Evolutionary conservation across 768 basidiomycete genomes (phyloP), one percentile per base, ranked within the genome.

Genomic region (Sporobolomyces phaffii): DNA sequence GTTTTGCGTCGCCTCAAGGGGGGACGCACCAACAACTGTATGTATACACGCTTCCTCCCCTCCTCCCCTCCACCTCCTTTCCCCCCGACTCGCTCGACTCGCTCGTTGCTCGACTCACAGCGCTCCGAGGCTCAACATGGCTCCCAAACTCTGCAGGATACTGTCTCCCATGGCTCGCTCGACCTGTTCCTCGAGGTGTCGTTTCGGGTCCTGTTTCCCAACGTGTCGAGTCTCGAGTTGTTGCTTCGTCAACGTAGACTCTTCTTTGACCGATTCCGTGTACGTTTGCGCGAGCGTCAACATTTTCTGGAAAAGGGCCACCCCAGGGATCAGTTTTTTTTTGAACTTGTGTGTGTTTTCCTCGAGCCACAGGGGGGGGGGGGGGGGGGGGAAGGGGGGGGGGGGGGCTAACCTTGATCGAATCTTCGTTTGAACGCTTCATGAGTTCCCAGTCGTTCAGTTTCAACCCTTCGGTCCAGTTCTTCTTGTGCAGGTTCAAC

Each of bases 261-360:
- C 96, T 78, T 98, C 96, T 79, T 94, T 89, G 52, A 99, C 91
- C 0, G 91, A 94, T 79, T 94, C 96, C 79, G 94, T 96, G 82
- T 99, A 99, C 31, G 89, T 86, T 78, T 88, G 87, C 31, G 96
- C 91, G 26, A 99, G 84, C 40, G 84, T 79, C 54, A 97, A 85
- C 96, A 99, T 98, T 60, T 89, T 84, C 91, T 93, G 77, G n/a
- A 31, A 31, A 29, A 36, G 17, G 11, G 44, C 54, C 36, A 20
- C 34, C 18, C 18, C 31, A 20, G n/a, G 10, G 10, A n/a, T 38
- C 36, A 38, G 33, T n/a, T 10, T 13, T 22, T 11, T n/a, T n/a
- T n/a, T n/a, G n/a, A n/a, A n/a, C n/a, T n/a, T n/a, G n/a, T n/a
- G n/a, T n/a, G n/a, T n/a, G 6, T 24, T 14, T 14, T 38, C 18